Evolutionary conservation across 2,329 filamentous ascomycete genomes (phyloP), one percentile per base, ranked within the genome.

Genomic region (Aciculosporium take): DNA sequence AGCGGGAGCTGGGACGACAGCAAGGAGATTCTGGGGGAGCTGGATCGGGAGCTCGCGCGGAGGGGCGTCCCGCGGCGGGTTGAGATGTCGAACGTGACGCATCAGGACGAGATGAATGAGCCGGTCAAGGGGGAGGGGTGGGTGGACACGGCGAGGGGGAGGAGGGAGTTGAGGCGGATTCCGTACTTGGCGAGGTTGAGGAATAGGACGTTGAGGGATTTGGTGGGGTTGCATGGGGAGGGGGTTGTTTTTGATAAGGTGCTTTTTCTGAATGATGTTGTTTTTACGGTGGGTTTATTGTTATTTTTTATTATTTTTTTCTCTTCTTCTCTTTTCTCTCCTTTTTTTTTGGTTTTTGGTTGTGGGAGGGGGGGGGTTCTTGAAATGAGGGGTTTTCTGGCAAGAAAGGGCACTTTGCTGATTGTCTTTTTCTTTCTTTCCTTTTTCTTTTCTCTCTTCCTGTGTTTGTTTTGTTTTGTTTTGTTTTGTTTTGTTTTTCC

Each of bases 1-100:
- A 80, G 75, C 50, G 80, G 80, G 5, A 81, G 76, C 53, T 77
- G 71, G 62, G 81, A 85, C 54, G 65, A 77, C 44, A 82, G 74
- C 15, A 84, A 84, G 56, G 68, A 62, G 13, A 72, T 71, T 6
- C 59, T 86, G 48, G 59, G 56, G 18, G 65, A 71, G 20, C 61
- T 86, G 23, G 76, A 81, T 43, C 49, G 46, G 1, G 58, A 70
- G 41, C 60, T 84, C 8, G 71, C 65, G 7, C 53, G 54, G 10
- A 50, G 74, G 13, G 67, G 69, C 1, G 71, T 83, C 2, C 57
- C 63, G 31, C 66, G 69, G 23, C 71, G 63, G 23, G 68, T 84
- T 20, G 63, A 71, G 3, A 53, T 79, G 5, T 76, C 76, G n/a
- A 59, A 72, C 5, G 63, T 66, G 3, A 78, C 75, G 6, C 77